Evolutionary conservation across 2,329 filamentous ascomycete genomes (phyloP), one percentile per base, ranked within the genome.

Genomic region (Intubia oerlemansii): DNA sequence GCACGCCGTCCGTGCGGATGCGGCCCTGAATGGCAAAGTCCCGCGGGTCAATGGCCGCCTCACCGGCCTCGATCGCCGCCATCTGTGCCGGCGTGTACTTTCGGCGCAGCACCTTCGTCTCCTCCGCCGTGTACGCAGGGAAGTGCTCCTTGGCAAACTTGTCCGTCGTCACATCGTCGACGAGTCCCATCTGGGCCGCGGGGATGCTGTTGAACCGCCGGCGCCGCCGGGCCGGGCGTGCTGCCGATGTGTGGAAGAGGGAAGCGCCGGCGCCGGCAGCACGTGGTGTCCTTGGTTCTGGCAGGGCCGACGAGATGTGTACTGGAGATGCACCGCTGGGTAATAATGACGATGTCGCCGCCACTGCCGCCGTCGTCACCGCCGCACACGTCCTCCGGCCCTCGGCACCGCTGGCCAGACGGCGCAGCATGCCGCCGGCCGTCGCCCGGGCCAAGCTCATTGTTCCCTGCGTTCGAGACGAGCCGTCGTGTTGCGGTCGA

Each of bases 11-110:
- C 31, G 56, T 61, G 35, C 81, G 71, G 40, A 78, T 50, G 24
- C 67, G 61, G 38, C 73, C 78, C 52, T 88, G 76, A 19, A 67
- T 58, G 24, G 73, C 59, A 45, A 93, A 47, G 49, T 95, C 80
- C 38, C 69, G 58, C 8, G 73, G 56, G 44, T 76, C 62, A 46
- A 93, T 71, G 39, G 76, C 68, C 35, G 63, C 55, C 52, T 93
- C 84, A 41, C 75, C 82, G 27, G 77, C 76, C 51, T 77, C 62
- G 45, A 95, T 69, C 32, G 82, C 80, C 32, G 67, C 69, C 40
- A 90, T 59, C 54, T 95, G 85, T 46, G 75, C 68, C 11, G 72
- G 62, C 0, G 80, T 78, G 57, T 92, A 95, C 41, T 64, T 65
- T 43, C 66, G 53, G 33, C 52, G 51, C 33, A 92, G 59, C 13